Base-by-base conservation (phyloP, 208 protist species). In the Trypanosomatidae sp. region DNA sequence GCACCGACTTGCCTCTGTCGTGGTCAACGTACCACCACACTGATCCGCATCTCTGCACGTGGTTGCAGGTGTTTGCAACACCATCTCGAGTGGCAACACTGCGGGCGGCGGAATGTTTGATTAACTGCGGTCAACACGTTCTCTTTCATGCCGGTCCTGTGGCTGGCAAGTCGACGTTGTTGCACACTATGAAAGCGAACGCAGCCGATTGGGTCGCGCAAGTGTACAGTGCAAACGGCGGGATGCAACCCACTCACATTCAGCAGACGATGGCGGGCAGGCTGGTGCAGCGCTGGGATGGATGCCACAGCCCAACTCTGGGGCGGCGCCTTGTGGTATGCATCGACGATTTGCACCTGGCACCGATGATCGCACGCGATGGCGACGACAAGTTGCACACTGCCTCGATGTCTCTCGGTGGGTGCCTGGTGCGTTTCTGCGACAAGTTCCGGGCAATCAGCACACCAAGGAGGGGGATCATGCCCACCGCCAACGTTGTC, bases 291-390 rank as follows among this genome's bases (percentile, higher is more conserved):
- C 79, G 85, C 58, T 86, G 87, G 69, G 81, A 74, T 60, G 85
- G 84, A 19, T 28, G 62, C 30, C 90, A 91, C 77, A 84, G 85
- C 4, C 90, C 92, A 41, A 80, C 77, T 46, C 49, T 91, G 19
- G 92, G 90, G 12, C 80, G 82, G 22, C 88, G 85, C 25, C 75
- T 97, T n/a, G 81, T 95, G 3, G 79, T 97, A 39, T 94, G 87
- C 78, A 88, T 97, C 36, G 92, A 97, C 66, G 92, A 97, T 80
- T 75, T 95, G n/a, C 85, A 95, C 71, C 70, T 95, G 44, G 81
- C 81, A 10, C 82, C 71, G 22, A 30, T 53, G 30, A 46, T 73
- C 17, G 15, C 39, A 49, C n/a, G 17, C 69, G 73, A 75, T 33
- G 49, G 59, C 3, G 52, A 55, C 47, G 71, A 19, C 30, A 33